Percentiles rank a stretch among this genome's conserved stretches.
Evolutionary conservation across 306 rosid species (phyloP).

Genomic region (Potentilla sterilis): DNA sequence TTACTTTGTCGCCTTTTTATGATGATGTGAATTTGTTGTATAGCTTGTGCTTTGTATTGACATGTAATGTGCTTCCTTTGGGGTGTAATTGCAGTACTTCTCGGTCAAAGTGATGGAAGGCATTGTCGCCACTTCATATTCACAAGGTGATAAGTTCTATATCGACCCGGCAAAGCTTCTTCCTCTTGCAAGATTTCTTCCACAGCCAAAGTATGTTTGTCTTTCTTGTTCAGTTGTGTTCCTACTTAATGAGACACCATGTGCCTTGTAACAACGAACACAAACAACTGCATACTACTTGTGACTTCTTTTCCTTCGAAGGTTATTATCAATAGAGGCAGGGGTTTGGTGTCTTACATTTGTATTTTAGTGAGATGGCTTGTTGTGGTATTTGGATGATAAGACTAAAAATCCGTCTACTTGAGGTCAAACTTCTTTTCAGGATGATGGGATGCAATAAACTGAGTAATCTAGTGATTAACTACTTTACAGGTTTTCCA

Average conservation of each 20-base stretch:
- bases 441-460: background rate
- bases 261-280: background rate
- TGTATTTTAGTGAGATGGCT: background rate
- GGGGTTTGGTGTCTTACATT: background rate
- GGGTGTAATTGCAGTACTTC: constrained; percentile 53
- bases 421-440: background rate
- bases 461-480: background rate
- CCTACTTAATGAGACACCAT: background rate
- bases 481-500: background rate
- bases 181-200: constrained; percentile 94
- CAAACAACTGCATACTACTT: background rate
- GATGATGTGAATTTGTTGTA: background rate
- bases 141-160: constrained; percentile 80
- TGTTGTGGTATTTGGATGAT: background rate
- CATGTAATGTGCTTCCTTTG: constrained; percentile 11
- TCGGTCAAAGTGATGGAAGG: constrained; percentile 94
- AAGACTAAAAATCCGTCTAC: background rate
- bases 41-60: constrained; percentile 3
- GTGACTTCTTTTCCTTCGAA: background rate
- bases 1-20: constrained; percentile 12
- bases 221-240: background rate
- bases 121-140: constrained; percentile 79
- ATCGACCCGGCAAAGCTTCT: constrained; percentile 88
- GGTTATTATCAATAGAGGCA: background rate
- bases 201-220: constrained; percentile 82